These are phyloP conservation scores for Lantana camara DNA, from an alignment of 257 asterid species.

Conservation along the genomic window DNA sequence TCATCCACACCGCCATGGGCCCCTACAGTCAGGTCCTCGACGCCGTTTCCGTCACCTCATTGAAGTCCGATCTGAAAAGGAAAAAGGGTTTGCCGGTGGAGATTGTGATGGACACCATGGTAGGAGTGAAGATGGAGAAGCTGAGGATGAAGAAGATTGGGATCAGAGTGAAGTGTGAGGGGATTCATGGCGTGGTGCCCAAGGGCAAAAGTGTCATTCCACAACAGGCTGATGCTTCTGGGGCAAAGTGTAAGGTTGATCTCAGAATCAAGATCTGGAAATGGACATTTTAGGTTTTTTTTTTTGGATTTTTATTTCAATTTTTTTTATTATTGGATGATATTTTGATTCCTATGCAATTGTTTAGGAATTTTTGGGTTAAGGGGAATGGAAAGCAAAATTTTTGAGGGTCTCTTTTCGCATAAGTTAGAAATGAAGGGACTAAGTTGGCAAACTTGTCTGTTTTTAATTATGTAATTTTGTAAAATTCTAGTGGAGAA, in stretches of 20 bases:
- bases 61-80: constrained; percentile 65
- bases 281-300: constrained; percentile 53
- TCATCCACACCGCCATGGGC: constrained; percentile 51
- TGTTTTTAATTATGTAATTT: neutral
- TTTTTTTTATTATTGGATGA: neutral
- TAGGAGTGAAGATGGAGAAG: constrained; percentile 66
- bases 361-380: constrained; percentile 9
- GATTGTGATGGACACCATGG: constrained; percentile 66
- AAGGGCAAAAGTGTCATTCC: constrained; percentile 58
- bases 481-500: neutral
- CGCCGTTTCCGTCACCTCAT: constrained; percentile 41
- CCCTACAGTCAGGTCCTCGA: constrained; percentile 47
- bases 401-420: neutral
- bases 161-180: constrained; percentile 70
- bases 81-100: constrained; percentile 56
- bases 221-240: constrained; percentile 42
- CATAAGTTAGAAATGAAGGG: too few species aligned
- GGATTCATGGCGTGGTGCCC: constrained; percentile 66
- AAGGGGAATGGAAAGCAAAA: neutral
- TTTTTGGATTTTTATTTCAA: neutral
- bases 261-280: constrained; percentile 85
- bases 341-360: constrained; percentile 10
- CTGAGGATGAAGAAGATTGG: constrained; percentile 66
- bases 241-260: constrained; percentile 79
- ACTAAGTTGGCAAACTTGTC: neutral